Percentiles rank a stretch among this genome's conserved stretches.
phyloP scores from a whole-genome alignment of 352 stramenopile genomes.

The Peronospora farinosa region DNA sequence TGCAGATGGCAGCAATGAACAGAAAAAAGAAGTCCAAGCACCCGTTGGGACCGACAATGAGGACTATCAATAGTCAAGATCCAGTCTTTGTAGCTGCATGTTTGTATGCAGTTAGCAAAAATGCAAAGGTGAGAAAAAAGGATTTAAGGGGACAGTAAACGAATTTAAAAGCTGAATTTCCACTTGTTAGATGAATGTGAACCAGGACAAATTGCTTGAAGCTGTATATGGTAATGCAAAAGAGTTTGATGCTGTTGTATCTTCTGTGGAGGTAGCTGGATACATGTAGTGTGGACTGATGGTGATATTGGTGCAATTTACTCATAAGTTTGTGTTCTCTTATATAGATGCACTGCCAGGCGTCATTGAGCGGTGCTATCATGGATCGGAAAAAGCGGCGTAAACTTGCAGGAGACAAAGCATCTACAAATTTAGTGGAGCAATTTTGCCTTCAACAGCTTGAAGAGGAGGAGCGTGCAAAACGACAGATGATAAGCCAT shows the following conservation, averaged over 20 bases:
- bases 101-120: constrained; percentile 59
- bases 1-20: constrained; percentile 16
- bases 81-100: constrained; percentile 61
- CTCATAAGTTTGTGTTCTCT: constrained; percentile 3
- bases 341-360: constrained; percentile 37
- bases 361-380: constrained; percentile 36
- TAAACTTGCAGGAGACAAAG: constrained; percentile 10
- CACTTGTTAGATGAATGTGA: constrained; percentile 41
- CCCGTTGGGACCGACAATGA: constrained; percentile 13
- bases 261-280: constrained; percentile 57
- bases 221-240: constrained; percentile 54
- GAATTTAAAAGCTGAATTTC: constrained; percentile 7
- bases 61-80: constrained; percentile 33
- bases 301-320: background rate
- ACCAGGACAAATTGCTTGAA: constrained; percentile 49
- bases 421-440: constrained; percentile 15
- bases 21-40: constrained; percentile 17
- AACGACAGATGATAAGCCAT: constrained; percentile 17
- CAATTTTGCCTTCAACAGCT: constrained; percentile 20
- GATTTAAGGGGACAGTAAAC: constrained; percentile 5
- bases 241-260: constrained; percentile 60
- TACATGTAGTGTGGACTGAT: background rate
- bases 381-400: constrained; percentile 34
- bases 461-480: constrained; percentile 27
- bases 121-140: constrained; percentile 39